phyloP scores from a whole-genome alignment of 768 basidiomycete species.

The Hortiboletus flavorubellus region DNA sequence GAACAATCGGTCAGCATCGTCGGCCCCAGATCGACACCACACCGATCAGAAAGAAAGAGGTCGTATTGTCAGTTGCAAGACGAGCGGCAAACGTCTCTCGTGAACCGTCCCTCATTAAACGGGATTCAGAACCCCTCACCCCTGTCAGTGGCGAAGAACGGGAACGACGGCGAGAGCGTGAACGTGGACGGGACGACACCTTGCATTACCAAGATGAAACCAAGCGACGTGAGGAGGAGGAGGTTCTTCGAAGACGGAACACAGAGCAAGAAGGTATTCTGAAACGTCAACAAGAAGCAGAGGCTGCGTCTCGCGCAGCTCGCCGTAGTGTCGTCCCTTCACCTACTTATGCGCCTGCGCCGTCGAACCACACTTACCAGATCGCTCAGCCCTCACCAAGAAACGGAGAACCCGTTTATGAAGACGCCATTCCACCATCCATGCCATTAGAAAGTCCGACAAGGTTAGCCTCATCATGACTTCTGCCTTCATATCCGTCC shows the following conservation, averaged over 20 bases:
- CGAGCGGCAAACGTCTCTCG: conserved; percentile 24
- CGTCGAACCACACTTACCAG: conserved; percentile 34
- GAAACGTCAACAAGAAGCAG: conserved; percentile 58
- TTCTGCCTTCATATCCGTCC: conserved; percentile 33
- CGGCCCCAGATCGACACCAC: conserved; percentile 31
- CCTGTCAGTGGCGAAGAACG: conserved; percentile 27
- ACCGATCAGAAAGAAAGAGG: conserved; percentile 31
- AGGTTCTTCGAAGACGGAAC: conserved; percentile 40
- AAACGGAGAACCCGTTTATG: conserved; percentile 29
- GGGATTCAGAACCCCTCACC: conserved; percentile 26
- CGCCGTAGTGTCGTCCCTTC: conserved; percentile 35
- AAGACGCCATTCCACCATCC: conserved; percentile 33
- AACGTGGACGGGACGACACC: conserved; percentile 26
- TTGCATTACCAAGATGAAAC: conserved; percentile 43
- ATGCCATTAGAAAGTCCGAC: conserved; percentile 69
- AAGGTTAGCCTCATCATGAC: conserved; percentile 46
- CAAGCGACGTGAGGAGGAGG: conserved; percentile 47
- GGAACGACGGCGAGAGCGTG: conserved; percentile 24
- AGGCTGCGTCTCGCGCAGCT: conserved; percentile 44
- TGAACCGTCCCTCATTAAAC: conserved; percentile 23
- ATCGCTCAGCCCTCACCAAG: conserved; percentile 31
- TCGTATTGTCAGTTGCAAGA: conserved; percentile 23
- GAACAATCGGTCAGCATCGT: conserved; percentile 11
- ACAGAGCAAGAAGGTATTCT: conserved; percentile 57
- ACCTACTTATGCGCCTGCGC: conserved; percentile 25